phyloP scores from a whole-genome alignment of 2,329 filamentous ascomycete genomes.

The Aureobasidium uvarum region DNA sequence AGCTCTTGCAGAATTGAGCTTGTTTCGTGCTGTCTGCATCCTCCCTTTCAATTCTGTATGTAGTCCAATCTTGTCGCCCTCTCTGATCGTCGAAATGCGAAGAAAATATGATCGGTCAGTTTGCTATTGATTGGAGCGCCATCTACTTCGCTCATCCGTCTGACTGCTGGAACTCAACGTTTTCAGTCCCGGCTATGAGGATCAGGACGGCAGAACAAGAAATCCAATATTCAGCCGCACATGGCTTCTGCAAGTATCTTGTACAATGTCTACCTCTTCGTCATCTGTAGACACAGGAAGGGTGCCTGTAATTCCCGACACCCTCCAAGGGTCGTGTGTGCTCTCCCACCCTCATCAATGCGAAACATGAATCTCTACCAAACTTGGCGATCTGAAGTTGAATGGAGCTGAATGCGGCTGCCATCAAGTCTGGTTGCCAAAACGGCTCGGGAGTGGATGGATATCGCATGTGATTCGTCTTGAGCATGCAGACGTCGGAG shows the following conservation, averaged over 20 bases:
- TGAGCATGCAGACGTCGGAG: conserved; percentile 7
- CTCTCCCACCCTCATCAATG: neutral
- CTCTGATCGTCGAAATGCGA: neutral
- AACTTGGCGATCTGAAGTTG: neutral
- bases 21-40: neutral
- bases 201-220: neutral
- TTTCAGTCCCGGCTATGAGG: conserved; percentile 5
- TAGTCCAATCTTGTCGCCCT: neutral
- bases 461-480: conserved; percentile 24
- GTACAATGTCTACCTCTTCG: conserved; percentile 2
- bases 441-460: conserved; percentile 14
- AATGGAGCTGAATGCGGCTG: neutral
- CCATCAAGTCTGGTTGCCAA: conserved; percentile 11
- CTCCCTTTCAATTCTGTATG: neutral
- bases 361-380: conserved; percentile 18
- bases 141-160: conserved; percentile 10
- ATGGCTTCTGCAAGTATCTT: conserved; percentile 20
- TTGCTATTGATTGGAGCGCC: conserved; percentile 3
- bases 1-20: neutral
- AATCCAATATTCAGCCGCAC: conserved; percentile 10
- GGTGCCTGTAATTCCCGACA: neutral
- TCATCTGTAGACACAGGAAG: neutral
- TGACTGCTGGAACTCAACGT: conserved; percentile 15
- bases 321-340: neutral
- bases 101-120: conserved; percentile 17